Conservation (phyloP, 2,329 filamentous ascomycete genomes). For the Botryotinia narcissicola region DNA sequence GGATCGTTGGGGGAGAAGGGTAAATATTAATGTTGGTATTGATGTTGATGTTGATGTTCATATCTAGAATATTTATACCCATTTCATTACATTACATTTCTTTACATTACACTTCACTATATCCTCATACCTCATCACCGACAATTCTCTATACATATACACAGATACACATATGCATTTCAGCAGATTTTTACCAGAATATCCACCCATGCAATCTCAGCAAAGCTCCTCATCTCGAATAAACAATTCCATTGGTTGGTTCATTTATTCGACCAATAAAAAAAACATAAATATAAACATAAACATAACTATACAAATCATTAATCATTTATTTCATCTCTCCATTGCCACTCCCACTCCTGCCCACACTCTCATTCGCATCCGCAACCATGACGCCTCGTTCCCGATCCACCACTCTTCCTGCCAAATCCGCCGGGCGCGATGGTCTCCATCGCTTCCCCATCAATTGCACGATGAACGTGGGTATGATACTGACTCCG, state of each 20-base stretch:
- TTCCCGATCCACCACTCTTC: neutral
- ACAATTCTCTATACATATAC: too few species aligned
- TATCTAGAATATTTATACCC: too few species aligned
- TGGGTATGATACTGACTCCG: slow-evolving; percentile 38
- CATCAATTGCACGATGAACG: slow-evolving; percentile 37
- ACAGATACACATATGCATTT: too few species aligned
- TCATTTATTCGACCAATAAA: neutral
- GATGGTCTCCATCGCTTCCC: slow-evolving; percentile 22
- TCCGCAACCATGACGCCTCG: neutral
- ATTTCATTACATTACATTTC: too few species aligned
- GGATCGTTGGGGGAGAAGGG: too few species aligned
- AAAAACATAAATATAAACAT: too few species aligned
- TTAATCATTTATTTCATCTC: slow-evolving; percentile 4
- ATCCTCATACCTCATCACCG: too few species aligned
- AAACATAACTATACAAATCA: neutral
- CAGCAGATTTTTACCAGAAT: too few species aligned
- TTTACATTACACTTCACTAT: too few species aligned
- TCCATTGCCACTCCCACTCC: neutral
- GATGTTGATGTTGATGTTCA: too few species aligned
- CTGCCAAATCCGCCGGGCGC: neutral
- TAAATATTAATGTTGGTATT: too few species aligned
- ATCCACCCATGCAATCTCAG: neutral
- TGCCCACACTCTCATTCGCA: neutral
- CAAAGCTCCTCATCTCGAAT: neutral
- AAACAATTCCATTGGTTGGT: neutral